Base-by-base conservation (phyloP, 495 filamentous ascomycete genomes). In the Hypoxylon fuscum region DNA sequence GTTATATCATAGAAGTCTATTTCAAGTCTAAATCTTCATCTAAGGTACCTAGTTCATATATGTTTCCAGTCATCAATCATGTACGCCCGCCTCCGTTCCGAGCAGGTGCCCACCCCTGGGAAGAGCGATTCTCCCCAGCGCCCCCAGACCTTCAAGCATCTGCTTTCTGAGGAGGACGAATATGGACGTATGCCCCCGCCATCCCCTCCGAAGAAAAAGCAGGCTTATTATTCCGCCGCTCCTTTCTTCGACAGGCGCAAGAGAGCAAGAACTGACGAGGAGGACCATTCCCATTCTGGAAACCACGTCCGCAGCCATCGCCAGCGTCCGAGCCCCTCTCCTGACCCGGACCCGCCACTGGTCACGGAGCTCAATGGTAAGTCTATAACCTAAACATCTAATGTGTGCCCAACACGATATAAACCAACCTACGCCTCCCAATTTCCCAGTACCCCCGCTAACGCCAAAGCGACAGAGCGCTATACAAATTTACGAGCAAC, bases 161-260 rank as follows among this genome's bases (percentile, higher is more conserved):
- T 66, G 6, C 14, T 23, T 5, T 4, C 37, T 3, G 27, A 37
- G 21, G 51, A 56, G 1, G 58, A 61, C 20, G 59, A 66, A 5
- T 60, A 60, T 22, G 59, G 18, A 1, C 37, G 14, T 18, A n/a
- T n/a, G n/a, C n/a, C n/a, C n/a, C n/a, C n/a, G n/a, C 55, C 55
- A 21, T 52, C 55, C 0, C 15, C 65, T 11, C 55, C 44, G 2
- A 68, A 71, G 38, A 68, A 48, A 12, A 61, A 21, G 29, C 65
- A 51, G 14, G n/a, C 41, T 1, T 25, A 51, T 34, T 56, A 53
- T 27, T 66, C 62, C 18, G 48, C 55, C n/a, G 44, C 52, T 3
- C 52, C 58, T 17, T 14, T 69, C 23, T 66, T 71, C 11, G 52
- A 66, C 7, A 66, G 55, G 25, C 59, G 56, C 29, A 69, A 64